Base-by-base conservation (phyloP, 441 rosid genomes). In the Mallotus repandus region DNA sequence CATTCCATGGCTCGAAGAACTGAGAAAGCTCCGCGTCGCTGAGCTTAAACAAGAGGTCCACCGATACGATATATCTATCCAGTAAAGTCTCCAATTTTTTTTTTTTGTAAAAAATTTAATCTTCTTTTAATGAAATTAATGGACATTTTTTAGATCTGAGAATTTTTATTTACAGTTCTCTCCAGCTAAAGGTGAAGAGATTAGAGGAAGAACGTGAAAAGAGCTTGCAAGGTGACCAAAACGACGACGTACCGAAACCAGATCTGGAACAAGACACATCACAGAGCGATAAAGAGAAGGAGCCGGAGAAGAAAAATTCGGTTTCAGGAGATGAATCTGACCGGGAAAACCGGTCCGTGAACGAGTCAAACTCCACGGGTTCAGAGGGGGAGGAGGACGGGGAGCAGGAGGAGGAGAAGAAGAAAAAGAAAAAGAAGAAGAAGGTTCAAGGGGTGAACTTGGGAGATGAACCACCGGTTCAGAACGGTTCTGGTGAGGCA, bases 1-100 rank as follows among this genome's bases (percentile, higher is more conserved):
- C 18, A 79, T 86, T 48, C 93, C 93, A 35, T 88, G 89, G 90
- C 86, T 91, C 8, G 90, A 93, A 54, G 82, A 84, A 57, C 83
- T 86, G 38, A 77, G 86, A 16, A 74, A 74, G 70, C 81, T 84
- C 62, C 90, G 90, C 3, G 85, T 86, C 12, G 87, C 79, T 46
- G 87, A 86, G 79, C 84, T 86, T 50, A 81, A 83, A 43, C 85
- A 76, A 16, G 90, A 85, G 69, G 81, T 86, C 67, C 79, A 75
- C 57, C 81, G 79, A 7, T 77, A 69, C 60, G 84, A 86, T 66
- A 74, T 66, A 59, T 84, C 87, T 71, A 86, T 86, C 79, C 69
- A 76, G 90, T 86, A 84, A 73, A 78, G 9, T 81, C 66, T 75
- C 64, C 59, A 46, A 48, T 19, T 32, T 77, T 50, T 35, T 35